Conservation (phyloP, 2,329 filamentous ascomycete species). For the Aspergillus brasiliensis region DNA sequence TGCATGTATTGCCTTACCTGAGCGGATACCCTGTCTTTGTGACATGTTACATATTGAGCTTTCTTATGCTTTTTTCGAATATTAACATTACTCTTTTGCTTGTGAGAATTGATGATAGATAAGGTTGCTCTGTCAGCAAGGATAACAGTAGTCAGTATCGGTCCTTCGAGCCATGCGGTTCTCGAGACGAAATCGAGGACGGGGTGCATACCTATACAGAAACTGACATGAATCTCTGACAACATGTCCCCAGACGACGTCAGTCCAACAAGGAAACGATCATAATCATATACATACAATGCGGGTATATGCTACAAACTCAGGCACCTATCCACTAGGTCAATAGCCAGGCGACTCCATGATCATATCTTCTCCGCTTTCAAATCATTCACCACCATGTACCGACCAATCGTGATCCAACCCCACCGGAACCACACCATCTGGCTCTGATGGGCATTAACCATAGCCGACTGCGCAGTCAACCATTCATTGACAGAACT, state of each 20-base stretch:
- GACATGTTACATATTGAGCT: constrained; percentile 1
- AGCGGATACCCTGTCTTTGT: constrained; percentile 8
- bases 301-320: neutral
- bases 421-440: constrained; percentile 99
- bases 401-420: constrained; percentile 87
- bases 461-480: constrained; percentile 83
- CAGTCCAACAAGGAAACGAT: neutral
- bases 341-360: neutral
- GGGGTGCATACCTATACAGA: neutral
- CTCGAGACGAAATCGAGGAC: neutral
- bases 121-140: neutral
- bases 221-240: too few species aligned
- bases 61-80: neutral
- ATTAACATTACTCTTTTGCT: neutral
- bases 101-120: neutral
- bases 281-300: constrained; percentile 1
- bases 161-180: neutral
- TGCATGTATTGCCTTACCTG: neutral
- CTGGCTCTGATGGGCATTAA: constrained; percentile 84
- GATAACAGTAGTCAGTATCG: neutral
- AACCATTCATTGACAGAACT: constrained; percentile 66
- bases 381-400: constrained; percentile 95
- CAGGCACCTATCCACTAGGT: neutral
- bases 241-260: neutral
- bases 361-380: constrained; percentile 55